phyloP scores from a whole-genome alignment of 2,329 filamentous ascomycete species.

The Exophiala mesophila region DNA sequence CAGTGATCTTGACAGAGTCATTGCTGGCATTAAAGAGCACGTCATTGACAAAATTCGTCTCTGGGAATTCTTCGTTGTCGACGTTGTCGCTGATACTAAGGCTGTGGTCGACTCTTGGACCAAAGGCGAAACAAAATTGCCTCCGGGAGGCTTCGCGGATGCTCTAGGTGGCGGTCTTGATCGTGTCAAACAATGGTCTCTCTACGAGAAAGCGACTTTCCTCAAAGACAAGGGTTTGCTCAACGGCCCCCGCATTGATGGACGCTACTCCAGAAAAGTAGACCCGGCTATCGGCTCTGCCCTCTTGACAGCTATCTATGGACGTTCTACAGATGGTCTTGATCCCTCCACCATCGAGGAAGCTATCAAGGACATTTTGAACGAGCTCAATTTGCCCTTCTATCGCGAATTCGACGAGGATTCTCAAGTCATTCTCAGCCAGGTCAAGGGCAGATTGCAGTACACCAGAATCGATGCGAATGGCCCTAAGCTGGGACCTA shows the following conservation, averaged over 20 bases:
- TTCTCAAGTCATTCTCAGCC: slow-evolving; percentile 74
- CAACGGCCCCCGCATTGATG: slow-evolving; percentile 70
- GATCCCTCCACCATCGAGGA: slow-evolving; percentile 44
- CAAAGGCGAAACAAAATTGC: slow-evolving; percentile 52
- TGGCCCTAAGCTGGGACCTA: slow-evolving; percentile 77
- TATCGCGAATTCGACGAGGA: slow-evolving; percentile 92
- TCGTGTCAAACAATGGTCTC: slow-evolving; percentile 49
- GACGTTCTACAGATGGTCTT: slow-evolving; percentile 56
- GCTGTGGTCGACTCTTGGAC: slow-evolving; percentile 69
- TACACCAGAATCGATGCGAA: slow-evolving; percentile 90
- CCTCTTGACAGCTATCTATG: slow-evolving; percentile 63
- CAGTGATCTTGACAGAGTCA: slow-evolving; percentile 72
- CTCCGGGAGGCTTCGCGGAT: slow-evolving; percentile 49
- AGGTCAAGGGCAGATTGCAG: slow-evolving; percentile 90
- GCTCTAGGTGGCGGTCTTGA: slow-evolving; percentile 46
- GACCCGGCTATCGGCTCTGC: slow-evolving; percentile 67
- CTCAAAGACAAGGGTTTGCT: slow-evolving; percentile 64
- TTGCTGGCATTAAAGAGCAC: slow-evolving; percentile 76
- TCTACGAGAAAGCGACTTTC: slow-evolving; percentile 55
- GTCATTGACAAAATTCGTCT: slow-evolving; percentile 73
- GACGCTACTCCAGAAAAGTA: slow-evolving; percentile 68
- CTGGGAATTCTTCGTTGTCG: slow-evolving; percentile 89
- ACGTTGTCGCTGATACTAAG: slow-evolving; percentile 68
- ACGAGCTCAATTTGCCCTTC: slow-evolving; percentile 79
- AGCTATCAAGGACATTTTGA: slow-evolving; percentile 58